These are phyloP conservation scores for Suillus placidus DNA, from an alignment of 768 basidiomycete genomes.

Conservation along the genomic window DNA sequence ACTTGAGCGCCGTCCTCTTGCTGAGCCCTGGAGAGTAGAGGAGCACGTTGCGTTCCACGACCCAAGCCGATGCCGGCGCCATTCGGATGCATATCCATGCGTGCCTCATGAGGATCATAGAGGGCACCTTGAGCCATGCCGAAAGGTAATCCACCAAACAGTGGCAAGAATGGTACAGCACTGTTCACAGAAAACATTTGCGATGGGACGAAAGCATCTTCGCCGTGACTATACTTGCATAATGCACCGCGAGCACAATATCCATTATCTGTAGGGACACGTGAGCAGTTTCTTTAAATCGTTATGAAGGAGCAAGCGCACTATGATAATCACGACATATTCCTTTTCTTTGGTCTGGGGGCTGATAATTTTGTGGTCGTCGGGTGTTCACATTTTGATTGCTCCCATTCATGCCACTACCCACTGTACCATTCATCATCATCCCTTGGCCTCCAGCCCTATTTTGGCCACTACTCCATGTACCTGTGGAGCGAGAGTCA, in stretches of 20 bases:
- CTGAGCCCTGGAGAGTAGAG: conserved; percentile 57
- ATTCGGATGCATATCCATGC: conserved; percentile 78
- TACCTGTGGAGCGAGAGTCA: conserved; percentile 41
- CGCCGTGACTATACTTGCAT: conserved; percentile 93
- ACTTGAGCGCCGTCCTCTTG: conserved; percentile 53
- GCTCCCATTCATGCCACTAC: conserved; percentile 24
- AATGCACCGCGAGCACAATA: conserved; percentile 86
- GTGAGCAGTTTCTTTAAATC: conserved; percentile 14
- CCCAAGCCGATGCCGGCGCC: conserved; percentile 33
- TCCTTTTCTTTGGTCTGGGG: conserved; percentile 73
- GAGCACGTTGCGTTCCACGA: conserved; percentile 49
- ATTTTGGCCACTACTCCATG: conserved; percentile 44
- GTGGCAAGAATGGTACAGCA: conserved; percentile 65
- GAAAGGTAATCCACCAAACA: conserved; percentile 68
- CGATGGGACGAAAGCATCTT: conserved; percentile 79
- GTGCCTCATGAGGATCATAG: conserved; percentile 79
- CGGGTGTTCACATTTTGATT: conserved; percentile 42
- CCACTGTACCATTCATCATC: conserved; percentile 26
- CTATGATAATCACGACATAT: conserved; percentile 93
- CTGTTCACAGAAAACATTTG: conserved; percentile 65
- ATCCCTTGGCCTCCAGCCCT: conserved; percentile 23
- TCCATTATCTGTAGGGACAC: conserved; percentile 67
- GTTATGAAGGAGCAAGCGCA: conserved; percentile 44
- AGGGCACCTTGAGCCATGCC: conserved; percentile 50
- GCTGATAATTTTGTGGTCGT: conserved; percentile 62